phyloP scores from a whole-genome alignment of 495 filamentous ascomycete genomes.

The Neurospora discreta region DNA sequence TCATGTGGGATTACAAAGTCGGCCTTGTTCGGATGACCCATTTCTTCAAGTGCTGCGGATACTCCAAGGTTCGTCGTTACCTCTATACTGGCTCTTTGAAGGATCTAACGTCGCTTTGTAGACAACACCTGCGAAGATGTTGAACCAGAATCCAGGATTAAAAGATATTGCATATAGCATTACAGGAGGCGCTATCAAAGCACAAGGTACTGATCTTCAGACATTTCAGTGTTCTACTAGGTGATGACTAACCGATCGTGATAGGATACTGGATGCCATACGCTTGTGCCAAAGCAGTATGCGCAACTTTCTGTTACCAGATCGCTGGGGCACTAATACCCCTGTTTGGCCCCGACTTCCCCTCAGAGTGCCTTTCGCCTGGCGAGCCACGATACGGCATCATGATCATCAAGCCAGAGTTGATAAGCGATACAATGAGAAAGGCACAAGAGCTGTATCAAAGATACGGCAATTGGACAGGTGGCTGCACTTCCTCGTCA shows the following conservation, averaged over 20 bases:
- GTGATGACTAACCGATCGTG: not conserved
- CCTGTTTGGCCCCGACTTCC: conserved; percentile 76
- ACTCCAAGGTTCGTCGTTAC: conserved; percentile 58
- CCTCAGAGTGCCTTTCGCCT: conserved; percentile 53
- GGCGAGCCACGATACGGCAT: conserved; percentile 44
- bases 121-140: conserved; percentile 78
- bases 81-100: not conserved
- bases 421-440: conserved; percentile 44
- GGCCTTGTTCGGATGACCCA: conserved; percentile 92
- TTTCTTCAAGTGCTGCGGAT: conserved; percentile 82
- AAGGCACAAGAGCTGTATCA: conserved; percentile 33
- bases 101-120: conserved; percentile 17
- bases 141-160: conserved; percentile 69
- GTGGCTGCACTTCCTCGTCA: not conserved
- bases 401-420: conserved; percentile 55
- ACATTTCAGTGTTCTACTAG: not conserved
- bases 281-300: conserved; percentile 67
- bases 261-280: conserved; percentile 97
- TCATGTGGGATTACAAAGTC: conserved; percentile 96
- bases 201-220: conserved; percentile 57
- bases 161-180: conserved; percentile 84
- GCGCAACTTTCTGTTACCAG: conserved; percentile 74
- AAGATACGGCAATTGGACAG: not conserved
- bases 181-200: conserved; percentile 78
- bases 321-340: conserved; percentile 80